Base-by-base conservation (phyloP, 345 rosid genomes). In the Eucalyptus decipiens region DNA sequence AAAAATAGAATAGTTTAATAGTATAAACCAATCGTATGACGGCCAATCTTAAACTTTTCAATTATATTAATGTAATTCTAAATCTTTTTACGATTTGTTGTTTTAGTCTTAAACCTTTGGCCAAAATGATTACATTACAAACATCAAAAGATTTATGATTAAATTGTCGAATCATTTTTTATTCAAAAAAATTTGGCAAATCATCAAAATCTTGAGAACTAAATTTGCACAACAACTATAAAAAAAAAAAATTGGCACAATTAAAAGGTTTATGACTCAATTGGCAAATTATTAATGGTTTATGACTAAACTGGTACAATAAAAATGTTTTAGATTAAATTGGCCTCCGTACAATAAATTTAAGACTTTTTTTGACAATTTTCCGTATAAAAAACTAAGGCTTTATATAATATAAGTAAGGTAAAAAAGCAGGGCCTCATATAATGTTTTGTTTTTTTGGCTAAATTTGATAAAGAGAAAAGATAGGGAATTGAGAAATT, bases 51-150 rank as follows among this genome's bases (percentile, higher is more conserved):
- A 9, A 56, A 56, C 1, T 56, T 52, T 52, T 52, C 10, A 19
- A 52, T 52, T 52, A 52, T 52, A 52, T 52, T 52, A 52, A 52
- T 21, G 58, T 21, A 52, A 0, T 52, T 52, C 58, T 52, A 52
- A 52, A 52, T 52, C 24, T 56, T 23, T 24, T 56, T 24, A 56
- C 1, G 1, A 56, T 0, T 56, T 24, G 6, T 0, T 0, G 0
- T 56, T 23, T 56, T 24, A 56, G 58, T 52, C 28, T 13, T 56
- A 9, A 24, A 9, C 1, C 1, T 24, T 56, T 56, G 30, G 62
- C 30, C 13, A 23, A 56, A 24, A 56, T 4, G 21, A 23, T 3
- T 56, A 24, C 6, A 56, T 56, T 56, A 1, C 24, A 56, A 56
- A 56, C 0, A 3, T 56, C 13, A 56, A 56, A 56, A 56, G 26